Evolutionary conservation across 2,329 filamentous ascomycete species (phyloP).

Genomic region (Arthrobotrys entomopaga): DNA sequence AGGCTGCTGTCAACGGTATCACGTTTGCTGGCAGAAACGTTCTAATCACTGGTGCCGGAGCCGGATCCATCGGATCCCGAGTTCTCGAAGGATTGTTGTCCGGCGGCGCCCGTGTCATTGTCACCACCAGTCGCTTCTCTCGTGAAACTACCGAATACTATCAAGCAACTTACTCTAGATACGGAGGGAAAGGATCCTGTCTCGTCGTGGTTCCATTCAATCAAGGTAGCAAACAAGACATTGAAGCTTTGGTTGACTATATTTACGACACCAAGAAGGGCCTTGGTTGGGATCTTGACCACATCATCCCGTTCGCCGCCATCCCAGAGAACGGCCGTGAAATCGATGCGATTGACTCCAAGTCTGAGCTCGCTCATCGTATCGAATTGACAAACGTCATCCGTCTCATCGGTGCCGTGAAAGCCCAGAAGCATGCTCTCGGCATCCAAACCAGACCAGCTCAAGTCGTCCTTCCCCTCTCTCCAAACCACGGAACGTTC

Average conservation of each 20-base stretch:
- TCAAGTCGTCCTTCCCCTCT: constrained; percentile 93
- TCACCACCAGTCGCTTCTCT: constrained; percentile 96
- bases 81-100: constrained; percentile 95
- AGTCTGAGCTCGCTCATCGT: constrained; percentile 95
- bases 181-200: constrained; percentile 91
- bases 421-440: constrained; percentile 85
- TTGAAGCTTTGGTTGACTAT: constrained; percentile 91
- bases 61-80: constrained; percentile 96
- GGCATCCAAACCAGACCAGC: constrained; percentile 95
- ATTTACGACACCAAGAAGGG: constrained; percentile 97
- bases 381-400: constrained; percentile 99
- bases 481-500: constrained; percentile 98
- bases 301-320: constrained; percentile 92
- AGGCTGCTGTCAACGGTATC: constrained; percentile 84
- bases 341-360: constrained; percentile 95
- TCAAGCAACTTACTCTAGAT: constrained; percentile 96
- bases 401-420: constrained; percentile 88
- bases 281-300: constrained; percentile 97
- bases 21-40: constrained; percentile 95
- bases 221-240: constrained; percentile 97
- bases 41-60: constrained; percentile 97
- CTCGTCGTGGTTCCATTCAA: constrained; percentile 99
- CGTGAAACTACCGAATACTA: constrained; percentile 99
- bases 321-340: constrained; percentile 98
- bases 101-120: constrained; percentile 94